These are phyloP conservation scores for Pouteria glomerata DNA, from an alignment of 148 eudicot genomes.

Conservation along the genomic window DNA sequence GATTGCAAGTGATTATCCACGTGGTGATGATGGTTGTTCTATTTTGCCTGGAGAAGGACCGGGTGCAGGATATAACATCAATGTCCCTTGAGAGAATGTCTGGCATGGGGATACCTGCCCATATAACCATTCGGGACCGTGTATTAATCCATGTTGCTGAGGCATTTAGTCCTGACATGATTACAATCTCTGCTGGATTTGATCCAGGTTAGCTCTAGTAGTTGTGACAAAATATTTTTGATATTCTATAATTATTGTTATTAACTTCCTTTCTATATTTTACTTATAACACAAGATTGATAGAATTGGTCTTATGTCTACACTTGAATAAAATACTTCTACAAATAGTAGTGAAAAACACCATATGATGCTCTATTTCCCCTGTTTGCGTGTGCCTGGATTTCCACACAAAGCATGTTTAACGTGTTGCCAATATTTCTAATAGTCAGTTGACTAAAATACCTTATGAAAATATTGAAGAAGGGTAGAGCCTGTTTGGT, in stretches of 20 bases:
- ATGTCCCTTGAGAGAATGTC: slow-evolving; percentile 96
- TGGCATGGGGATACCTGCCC: slow-evolving; percentile 90
- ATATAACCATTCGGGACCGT: slow-evolving; percentile 91
- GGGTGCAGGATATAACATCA: slow-evolving; percentile 85
- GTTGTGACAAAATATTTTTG: neutral
- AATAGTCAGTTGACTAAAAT: no score
- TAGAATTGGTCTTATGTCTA: no score
- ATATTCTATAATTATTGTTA: neutral
- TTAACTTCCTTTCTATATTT: neutral
- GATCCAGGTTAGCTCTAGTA: slow-evolving; percentile 82
- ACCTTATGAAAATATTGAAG: no score
- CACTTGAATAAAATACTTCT: no score
- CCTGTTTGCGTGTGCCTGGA: no score
- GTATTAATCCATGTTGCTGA: slow-evolving; percentile 83
- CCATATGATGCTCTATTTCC: no score
- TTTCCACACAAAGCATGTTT: no score
- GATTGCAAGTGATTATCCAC: slow-evolving; percentile 80
- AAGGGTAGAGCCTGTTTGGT: no score
- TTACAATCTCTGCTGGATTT: slow-evolving; percentile 92
- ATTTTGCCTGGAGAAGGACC: slow-evolving; percentile 83
- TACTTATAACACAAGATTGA: no score
- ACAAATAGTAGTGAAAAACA: no score
- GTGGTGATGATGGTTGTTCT: slow-evolving; percentile 76
- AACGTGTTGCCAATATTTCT: no score
- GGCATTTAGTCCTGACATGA: slow-evolving; percentile 83